Evolutionary conservation across 2,329 filamentous ascomycete genomes (phyloP).

Genomic region (Ophiostoma sp.): DNA sequence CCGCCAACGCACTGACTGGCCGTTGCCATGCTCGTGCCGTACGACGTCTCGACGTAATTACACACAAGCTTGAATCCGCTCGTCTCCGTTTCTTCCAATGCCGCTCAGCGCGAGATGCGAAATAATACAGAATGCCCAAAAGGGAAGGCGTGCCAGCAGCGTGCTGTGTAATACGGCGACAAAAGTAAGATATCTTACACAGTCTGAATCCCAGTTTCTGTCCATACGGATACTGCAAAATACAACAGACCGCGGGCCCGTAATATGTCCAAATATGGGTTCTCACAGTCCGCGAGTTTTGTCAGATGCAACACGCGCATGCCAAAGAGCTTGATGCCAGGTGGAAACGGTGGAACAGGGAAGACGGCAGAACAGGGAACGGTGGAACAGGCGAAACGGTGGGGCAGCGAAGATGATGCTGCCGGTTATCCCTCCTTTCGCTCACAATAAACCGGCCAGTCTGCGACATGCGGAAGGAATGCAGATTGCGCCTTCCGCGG

Average conservation of each 20-base stretch:
- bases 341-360: neutral
- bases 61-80: no score
- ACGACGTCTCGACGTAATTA: no score
- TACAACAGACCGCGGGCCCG: neutral
- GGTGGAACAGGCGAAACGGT: neutral
- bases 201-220: neutral
- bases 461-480: constrained; percentile 13
- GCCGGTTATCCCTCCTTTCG: no score
- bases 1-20: neutral
- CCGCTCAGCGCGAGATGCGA: neutral
- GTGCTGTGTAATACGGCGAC: constrained; percentile 3
- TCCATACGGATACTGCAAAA: neutral
- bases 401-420: no score
- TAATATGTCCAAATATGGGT: neutral
- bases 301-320: no score
- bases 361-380: neutral
- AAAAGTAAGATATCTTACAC: neutral
- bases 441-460: neutral
- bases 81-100: neutral
- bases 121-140: constrained; percentile 3
- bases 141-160: neutral
- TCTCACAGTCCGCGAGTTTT: neutral
- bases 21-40: neutral
- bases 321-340: no score
- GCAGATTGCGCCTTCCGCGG: constrained; percentile 15